These are phyloP conservation scores for Camillea tinctor DNA, from an alignment of 2,329 filamentous ascomycete genomes.

Conservation along the genomic window DNA sequence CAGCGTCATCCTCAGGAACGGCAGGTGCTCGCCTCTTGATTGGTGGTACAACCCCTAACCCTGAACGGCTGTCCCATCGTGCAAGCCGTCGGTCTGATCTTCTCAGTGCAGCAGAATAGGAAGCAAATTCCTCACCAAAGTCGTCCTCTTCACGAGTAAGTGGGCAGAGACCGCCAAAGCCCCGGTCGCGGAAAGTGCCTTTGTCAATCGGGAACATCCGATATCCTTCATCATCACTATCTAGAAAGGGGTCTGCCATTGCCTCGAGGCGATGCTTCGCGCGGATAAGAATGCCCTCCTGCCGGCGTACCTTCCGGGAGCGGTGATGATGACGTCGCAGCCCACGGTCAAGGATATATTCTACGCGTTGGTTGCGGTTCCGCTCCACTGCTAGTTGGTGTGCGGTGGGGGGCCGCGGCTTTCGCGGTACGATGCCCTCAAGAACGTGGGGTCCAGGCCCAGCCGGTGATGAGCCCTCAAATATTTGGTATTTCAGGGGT, in stretches of 20 bases:
- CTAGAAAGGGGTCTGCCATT: slow-evolving; percentile 55
- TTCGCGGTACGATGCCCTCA: slow-evolving; percentile 56
- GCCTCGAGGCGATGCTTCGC: slow-evolving; percentile 63
- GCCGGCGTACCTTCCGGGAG: slow-evolving; percentile 59
- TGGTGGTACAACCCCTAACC: slow-evolving; percentile 47
- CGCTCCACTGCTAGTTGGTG: slow-evolving; percentile 80
- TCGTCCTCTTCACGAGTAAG: slow-evolving; percentile 65
- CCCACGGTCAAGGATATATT: slow-evolving; percentile 76
- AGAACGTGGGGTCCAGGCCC: slow-evolving; percentile 47
- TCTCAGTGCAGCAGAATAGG: slow-evolving; percentile 65
- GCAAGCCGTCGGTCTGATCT: slow-evolving; percentile 63
- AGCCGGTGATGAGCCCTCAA: slow-evolving; percentile 61
- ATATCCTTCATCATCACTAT: slow-evolving; percentile 60
- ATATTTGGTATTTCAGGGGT: slow-evolving; percentile 57
- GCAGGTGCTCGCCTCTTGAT: slow-evolving; percentile 40
- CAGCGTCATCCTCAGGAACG: slow-evolving; percentile 23
- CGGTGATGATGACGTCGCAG: slow-evolving; percentile 65
- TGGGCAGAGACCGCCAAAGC: slow-evolving; percentile 63
- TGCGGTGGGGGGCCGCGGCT: slow-evolving; percentile 73
- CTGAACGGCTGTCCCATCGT: slow-evolving; percentile 60
- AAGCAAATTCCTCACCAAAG: slow-evolving; percentile 71
- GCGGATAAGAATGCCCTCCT: slow-evolving; percentile 66
- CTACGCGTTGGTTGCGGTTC: slow-evolving; percentile 76
- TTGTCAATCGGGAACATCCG: slow-evolving; percentile 32
- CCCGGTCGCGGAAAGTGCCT: slow-evolving; percentile 51